Conservation (phyloP, 768 basidiomycete genomes). For the Leccinellum luteum region DNA sequence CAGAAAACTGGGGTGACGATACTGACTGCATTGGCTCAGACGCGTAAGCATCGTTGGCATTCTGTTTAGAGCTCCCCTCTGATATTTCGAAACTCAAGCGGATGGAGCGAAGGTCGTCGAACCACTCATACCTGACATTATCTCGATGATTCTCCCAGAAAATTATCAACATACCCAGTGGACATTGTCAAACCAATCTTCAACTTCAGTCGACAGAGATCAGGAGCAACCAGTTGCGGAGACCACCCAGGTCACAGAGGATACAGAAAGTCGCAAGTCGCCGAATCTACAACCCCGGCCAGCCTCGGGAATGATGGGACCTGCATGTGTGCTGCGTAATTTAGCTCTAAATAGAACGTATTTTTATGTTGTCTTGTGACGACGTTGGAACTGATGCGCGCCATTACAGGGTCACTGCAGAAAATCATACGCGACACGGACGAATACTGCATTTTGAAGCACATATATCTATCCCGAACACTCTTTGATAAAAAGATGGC, state of each 20-base stretch:
- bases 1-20: constrained; percentile 25
- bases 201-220: neutral
- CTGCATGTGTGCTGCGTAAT: constrained; percentile 21
- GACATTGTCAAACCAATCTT: neutral
- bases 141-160: neutral
- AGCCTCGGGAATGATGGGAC: constrained; percentile 23
- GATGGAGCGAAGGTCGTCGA: neutral
- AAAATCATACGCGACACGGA: neutral
- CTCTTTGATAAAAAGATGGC: no score
- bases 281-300: neutral
- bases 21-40: constrained; percentile 20
- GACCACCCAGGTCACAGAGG: neutral
- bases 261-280: neutral
- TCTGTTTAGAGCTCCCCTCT: neutral
- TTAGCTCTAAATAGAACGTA: constrained; percentile 16
- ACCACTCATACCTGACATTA: neutral
- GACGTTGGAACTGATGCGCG: neutral
- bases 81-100: neutral
- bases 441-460: neutral
- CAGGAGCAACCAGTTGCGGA: neutral
- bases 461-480: neutral
- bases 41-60: constrained; percentile 5
- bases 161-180: neutral
- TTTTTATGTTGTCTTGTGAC: neutral
- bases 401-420: neutral